Base-by-base conservation (phyloP, 148 eudicot species). In the Silene latifolia region DNA sequence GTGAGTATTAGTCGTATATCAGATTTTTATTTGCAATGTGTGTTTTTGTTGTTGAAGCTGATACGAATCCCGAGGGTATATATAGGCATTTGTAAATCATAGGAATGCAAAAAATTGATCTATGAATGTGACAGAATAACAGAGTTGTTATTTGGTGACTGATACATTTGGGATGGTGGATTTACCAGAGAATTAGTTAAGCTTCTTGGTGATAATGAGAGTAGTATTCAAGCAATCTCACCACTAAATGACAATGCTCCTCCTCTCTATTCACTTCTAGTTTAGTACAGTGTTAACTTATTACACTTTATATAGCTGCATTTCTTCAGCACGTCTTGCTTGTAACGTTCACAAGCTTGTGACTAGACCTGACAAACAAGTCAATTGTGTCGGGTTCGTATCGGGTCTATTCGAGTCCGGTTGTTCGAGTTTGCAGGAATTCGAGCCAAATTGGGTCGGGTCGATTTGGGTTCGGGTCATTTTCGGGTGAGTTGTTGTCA, bases 201-300 rank as follows among this genome's bases (percentile, higher is more conserved):
- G 81, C 83, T 68, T 84, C 83, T 77, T 77, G 83, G 48, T 67
- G 59, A 72, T 85, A 32, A 32, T 2, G 21, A 62, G 84, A 84
- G 91, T 89, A 75, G 53, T 72, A 46, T 74, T 80, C 58, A 87
- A 86, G 91, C 88, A 84, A 74, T 47, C 70, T 64, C 18, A 25
- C 29, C 3, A n/a, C n/a, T n/a, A n/a, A n/a, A n/a, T n/a, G n/a
- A n/a, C n/a, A n/a, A n/a, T n/a, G n/a, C n/a, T n/a, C n/a, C n/a
- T n/a, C n/a, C n/a, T n/a, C n/a, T n/a, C n/a, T n/a, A n/a, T n/a
- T n/a, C n/a, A n/a, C n/a, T n/a, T n/a, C n/a, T 3, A 27, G 29
- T 58, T 6, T 63, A 58, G 54, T 53, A 32, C 35, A 67, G 46
- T 18, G 12, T 66, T 17, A 32, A 2, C 47, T 35, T 66, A 4